Base-by-base conservation (phyloP, 1,284 basidiomycete genomes). In the Volvariella surrecta region DNA sequence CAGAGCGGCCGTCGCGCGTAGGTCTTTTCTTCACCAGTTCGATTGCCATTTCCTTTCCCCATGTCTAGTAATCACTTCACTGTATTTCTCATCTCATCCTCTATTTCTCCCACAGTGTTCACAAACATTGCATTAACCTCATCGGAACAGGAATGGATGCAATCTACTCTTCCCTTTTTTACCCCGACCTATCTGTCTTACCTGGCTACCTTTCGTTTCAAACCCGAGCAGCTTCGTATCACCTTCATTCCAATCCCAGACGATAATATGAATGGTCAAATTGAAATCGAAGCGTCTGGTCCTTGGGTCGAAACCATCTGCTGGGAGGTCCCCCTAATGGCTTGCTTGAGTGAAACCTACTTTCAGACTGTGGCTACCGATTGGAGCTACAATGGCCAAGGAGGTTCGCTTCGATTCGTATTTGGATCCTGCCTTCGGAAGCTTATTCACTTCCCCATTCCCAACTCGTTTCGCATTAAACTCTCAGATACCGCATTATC, bases 291-390 rank as follows among this genome's bases (percentile, higher is more conserved):
- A 45, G 79, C 83, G 8, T 58, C 59, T 21, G 95, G 95, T 0
- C 72, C 74, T 2, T 99, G 96, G 95, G 67, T 68, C 1, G 91
- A 97, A 50, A 81, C 89, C 4, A 97, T 99, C 47, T 66, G 97
- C 15, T 99, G 96, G 81, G 95, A 99, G 64, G 92, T 98, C 0
- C 93, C 91, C 1, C 69, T 97, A 38, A 92, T 97, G 89, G 82
- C 90, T 7, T 84, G 83, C 52, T 67, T 93, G 39, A 89, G 89
- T 62, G 80, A 91, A 64, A 74, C 75, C 19, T 86, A 85, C 61
- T 91, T 88, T 58, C 63, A 57, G 16, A 69, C 73, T 10, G 81
- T 82, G 16, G 80, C 82, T 53, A 84, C 69, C 0, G 81, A 91
- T 53, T 99, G 95, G 96, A 74, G 66, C 44, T 79, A 91, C 48